phyloP scores from a whole-genome alignment of 2,329 filamentous ascomycete species.

The Xylariaceae sp. region DNA sequence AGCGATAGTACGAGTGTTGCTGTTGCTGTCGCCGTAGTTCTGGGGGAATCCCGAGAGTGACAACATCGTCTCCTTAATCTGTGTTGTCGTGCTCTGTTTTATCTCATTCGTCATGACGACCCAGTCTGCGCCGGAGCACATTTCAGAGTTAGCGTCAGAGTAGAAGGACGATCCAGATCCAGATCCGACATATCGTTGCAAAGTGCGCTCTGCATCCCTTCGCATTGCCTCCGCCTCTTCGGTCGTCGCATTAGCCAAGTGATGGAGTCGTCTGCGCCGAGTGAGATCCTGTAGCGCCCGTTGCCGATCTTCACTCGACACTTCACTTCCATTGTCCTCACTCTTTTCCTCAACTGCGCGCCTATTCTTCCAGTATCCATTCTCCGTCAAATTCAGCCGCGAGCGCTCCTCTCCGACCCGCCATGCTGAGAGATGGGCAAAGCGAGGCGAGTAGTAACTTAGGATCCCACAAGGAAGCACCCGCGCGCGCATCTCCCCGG shows the following conservation, averaged over 20 bases:
- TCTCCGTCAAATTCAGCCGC: slow-evolving; percentile 40
- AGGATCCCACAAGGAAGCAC: slow-evolving; percentile 42
- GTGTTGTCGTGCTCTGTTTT: slow-evolving; percentile 37
- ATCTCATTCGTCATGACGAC: slow-evolving; percentile 39
- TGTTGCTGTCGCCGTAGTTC: background rate
- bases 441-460: slow-evolving; percentile 43
- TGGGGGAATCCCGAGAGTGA: slow-evolving; percentile 22
- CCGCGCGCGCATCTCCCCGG: slow-evolving; percentile 41
- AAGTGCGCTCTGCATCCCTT: slow-evolving; percentile 28
- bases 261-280: slow-evolving; percentile 37
- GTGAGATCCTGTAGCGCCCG: slow-evolving; percentile 34
- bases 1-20: background rate
- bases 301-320: background rate
- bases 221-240: slow-evolving; percentile 36
- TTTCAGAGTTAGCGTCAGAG: slow-evolving; percentile 27
- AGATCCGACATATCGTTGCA: slow-evolving; percentile 26
- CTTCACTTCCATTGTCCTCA: background rate
- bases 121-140: slow-evolving; percentile 46
- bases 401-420: slow-evolving; percentile 34
- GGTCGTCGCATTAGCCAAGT: slow-evolving; percentile 31
- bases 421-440: slow-evolving; percentile 30
- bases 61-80: slow-evolving; percentile 33
- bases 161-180: slow-evolving; percentile 33
- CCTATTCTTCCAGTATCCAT: slow-evolving; percentile 38
- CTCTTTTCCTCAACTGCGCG: slow-evolving; percentile 23